These are phyloP conservation scores for Curvularia hawaiiensis DNA, from an alignment of 2,329 filamentous ascomycete species.

Conservation along the genomic window DNA sequence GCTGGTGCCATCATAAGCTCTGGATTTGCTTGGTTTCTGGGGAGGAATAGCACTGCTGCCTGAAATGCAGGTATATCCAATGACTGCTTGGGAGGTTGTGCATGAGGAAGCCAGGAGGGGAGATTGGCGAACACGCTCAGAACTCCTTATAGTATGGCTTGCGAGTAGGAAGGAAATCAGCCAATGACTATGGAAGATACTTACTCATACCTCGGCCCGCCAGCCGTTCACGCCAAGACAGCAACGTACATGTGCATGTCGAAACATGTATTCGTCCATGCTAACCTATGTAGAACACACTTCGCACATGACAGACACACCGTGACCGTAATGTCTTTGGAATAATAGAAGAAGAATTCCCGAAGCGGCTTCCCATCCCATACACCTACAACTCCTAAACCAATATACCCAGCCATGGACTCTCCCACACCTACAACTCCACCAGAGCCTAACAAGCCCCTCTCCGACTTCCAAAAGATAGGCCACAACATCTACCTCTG, in stretches of 20 bases:
- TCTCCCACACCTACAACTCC: conserved; percentile 8
- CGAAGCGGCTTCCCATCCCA: background rate
- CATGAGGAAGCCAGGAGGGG: background rate
- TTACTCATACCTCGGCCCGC: conserved; percentile 11
- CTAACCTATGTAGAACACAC: background rate
- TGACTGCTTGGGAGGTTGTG: background rate
- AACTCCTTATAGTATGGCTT: background rate
- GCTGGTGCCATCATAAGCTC: conserved; percentile 27
- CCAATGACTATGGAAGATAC: background rate
- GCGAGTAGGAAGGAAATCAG: background rate
- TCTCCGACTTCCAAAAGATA: conserved; percentile 40
- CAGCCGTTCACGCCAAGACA: conserved; percentile 11
- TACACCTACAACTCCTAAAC: background rate
- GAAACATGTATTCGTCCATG: background rate
- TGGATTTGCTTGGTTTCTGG: conserved; percentile 16
- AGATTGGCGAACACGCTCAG: background rate
- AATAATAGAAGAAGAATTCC: background rate
- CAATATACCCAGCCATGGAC: conserved; percentile 17
- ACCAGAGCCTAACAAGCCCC: conserved; percentile 19
- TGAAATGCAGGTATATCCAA: background rate
- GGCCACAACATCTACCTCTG: conserved; percentile 44
- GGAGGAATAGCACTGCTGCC: conserved; percentile 3
- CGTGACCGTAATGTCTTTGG: background rate
- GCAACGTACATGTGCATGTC: background rate
- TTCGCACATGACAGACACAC: background rate